phyloP scores from a whole-genome alignment of 768 basidiomycete genomes.

The Chalciporus chontae region DNA sequence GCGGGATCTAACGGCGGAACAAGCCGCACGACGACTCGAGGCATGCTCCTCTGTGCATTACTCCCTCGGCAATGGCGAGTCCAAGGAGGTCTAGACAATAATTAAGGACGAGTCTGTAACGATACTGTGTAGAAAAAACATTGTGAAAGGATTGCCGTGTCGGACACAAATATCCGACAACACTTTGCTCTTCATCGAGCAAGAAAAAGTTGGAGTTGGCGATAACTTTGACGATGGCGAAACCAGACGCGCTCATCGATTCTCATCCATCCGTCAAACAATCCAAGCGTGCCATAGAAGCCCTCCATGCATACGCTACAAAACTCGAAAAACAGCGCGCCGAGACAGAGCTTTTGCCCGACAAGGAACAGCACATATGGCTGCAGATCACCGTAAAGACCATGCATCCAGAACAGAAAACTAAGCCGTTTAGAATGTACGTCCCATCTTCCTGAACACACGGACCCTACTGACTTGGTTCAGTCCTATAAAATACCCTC shows the following conservation, averaged over 20 bases:
- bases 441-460: conserved; percentile 26
- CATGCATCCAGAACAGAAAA: conserved; percentile 66
- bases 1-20: conserved; percentile 85
- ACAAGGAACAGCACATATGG: conserved; percentile 86
- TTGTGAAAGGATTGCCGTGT: too few relatives aligned
- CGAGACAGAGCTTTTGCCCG: conserved; percentile 70
- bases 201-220: neutral
- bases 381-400: conserved; percentile 84
- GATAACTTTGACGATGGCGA: conserved; percentile 34
- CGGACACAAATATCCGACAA: too few relatives aligned
- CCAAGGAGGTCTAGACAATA: neutral
- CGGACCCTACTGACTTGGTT: conserved; percentile 2
- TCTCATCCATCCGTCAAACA: conserved; percentile 67
- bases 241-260: conserved; percentile 56
- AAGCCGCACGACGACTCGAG: conserved; percentile 69
- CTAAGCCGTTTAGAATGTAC: conserved; percentile 85
- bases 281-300: conserved; percentile 72
- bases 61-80: neutral
- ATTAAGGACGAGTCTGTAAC: too few relatives aligned
- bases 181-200: too few relatives aligned
- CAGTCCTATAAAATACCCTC: conserved; percentile 72
- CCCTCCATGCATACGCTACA: conserved; percentile 68
- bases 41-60: conserved; percentile 61
- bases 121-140: neutral
- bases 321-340: conserved; percentile 63